Conservation (phyloP, 2,329 filamentous ascomycete species). For the Didymosphaeria variabile region DNA sequence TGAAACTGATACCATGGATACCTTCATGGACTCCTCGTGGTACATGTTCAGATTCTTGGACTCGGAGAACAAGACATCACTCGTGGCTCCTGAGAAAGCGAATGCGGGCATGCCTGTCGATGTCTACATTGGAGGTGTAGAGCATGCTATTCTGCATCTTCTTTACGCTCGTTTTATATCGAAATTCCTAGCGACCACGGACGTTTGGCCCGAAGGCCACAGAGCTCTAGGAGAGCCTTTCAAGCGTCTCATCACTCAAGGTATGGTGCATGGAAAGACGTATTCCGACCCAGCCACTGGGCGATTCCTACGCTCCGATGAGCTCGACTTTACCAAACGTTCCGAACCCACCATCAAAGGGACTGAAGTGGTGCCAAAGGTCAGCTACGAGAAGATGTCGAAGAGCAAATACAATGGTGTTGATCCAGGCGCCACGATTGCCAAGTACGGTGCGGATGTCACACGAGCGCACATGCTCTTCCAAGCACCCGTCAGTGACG, state of each 20-base stretch:
- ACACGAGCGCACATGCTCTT: conserved; percentile 89
- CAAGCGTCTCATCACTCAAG: conserved; percentile 82
- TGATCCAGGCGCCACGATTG: conserved; percentile 77
- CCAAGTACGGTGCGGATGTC: conserved; percentile 81
- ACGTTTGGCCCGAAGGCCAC: conserved; percentile 52
- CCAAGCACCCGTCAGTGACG: conserved; percentile 82
- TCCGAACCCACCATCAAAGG: conserved; percentile 68
- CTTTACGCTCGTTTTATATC: conserved; percentile 91
- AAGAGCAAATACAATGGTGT: conserved; percentile 95
- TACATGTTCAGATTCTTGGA: conserved; percentile 87
- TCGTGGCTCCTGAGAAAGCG: conserved; percentile 69
- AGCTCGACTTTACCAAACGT: conserved; percentile 71
- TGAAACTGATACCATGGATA: conserved; percentile 96
- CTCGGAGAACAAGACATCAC: conserved; percentile 67
- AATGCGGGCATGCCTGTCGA: conserved; percentile 75
- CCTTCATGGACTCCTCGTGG: conserved; percentile 95
- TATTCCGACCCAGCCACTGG: conserved; percentile 78
- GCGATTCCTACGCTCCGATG: conserved; percentile 77
- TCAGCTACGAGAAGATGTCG: conserved; percentile 91
- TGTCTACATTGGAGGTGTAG: conserved; percentile 87
- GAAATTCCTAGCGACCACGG: conserved; percentile 76
- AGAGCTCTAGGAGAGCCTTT: conserved; percentile 74
- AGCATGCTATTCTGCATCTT: conserved; percentile 89
- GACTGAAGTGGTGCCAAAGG: conserved; percentile 65
- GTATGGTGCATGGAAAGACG: conserved; percentile 92